phyloP scores from a whole-genome alignment of 1,284 basidiomycete species.

The Mycena sp. region DNA sequence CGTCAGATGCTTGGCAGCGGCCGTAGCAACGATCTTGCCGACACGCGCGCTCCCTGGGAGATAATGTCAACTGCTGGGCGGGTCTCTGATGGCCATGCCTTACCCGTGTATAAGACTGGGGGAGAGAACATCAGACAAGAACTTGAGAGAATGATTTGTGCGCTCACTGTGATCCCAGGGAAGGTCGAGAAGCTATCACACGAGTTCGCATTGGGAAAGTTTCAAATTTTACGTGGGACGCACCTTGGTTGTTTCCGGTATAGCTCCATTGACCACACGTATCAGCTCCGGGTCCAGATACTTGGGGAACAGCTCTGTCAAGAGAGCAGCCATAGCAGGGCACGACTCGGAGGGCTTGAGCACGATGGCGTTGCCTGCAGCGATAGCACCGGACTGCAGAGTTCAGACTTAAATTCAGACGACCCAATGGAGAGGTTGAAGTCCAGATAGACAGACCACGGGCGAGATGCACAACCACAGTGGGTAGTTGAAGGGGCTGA shows the following conservation, averaged over 20 bases:
- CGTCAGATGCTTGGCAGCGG: constrained; percentile 88
- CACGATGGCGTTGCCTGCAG: constrained; percentile 80
- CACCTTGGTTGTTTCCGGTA: constrained; percentile 80
- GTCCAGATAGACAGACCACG: constrained; percentile 55
- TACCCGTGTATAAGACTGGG: constrained; percentile 69
- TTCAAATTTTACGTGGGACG: constrained; percentile 9
- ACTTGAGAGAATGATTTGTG: neutral
- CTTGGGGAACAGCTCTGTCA: constrained; percentile 80
- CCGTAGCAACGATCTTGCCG: constrained; percentile 80
- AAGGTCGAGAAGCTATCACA: constrained; percentile 72
- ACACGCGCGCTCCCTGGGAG: constrained; percentile 74
- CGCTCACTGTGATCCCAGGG: constrained; percentile 88
- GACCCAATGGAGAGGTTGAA: too few species aligned
- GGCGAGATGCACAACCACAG: constrained; percentile 63
- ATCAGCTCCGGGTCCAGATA: constrained; percentile 84
- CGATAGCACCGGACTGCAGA: constrained; percentile 75
- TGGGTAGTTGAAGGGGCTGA: constrained; percentile 66
- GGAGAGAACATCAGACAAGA: constrained; percentile 1
- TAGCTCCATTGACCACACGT: constrained; percentile 79
- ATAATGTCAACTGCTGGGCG: constrained; percentile 8
- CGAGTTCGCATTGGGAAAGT: neutral
- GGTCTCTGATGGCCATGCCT: constrained; percentile 5
- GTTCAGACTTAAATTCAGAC: constrained; percentile 4
- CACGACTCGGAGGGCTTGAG: constrained; percentile 89
- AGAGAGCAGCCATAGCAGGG: constrained; percentile 69